phyloP scores from a whole-genome alignment of 345 rosid species.

The Eucalyptus tenuipes region DNA sequence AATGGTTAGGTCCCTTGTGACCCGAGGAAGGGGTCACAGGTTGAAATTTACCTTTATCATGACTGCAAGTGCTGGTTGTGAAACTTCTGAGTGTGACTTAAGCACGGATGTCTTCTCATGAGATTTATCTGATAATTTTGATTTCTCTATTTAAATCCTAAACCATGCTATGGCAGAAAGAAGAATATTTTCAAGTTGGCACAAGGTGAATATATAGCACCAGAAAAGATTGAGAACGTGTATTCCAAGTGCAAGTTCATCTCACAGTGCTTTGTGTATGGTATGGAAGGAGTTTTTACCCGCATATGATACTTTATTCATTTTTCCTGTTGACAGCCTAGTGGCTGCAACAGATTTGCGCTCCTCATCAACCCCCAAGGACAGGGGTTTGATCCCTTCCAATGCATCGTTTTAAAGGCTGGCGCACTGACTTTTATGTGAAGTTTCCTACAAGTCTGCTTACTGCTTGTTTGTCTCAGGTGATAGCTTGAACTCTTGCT shows the following conservation, averaged over 20 bases:
- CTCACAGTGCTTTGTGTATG: constrained; percentile 27
- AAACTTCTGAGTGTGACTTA: background rate
- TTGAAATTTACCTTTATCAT: background rate
- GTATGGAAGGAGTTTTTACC: background rate
- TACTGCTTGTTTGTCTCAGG: constrained; percentile 28
- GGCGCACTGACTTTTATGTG: background rate
- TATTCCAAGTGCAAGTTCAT: constrained; percentile 29
- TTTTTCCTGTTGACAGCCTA: background rate
- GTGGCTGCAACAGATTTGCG: background rate
- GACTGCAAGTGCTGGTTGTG: background rate
- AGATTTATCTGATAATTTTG: background rate
- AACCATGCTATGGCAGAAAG: background rate
- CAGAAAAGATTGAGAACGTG: constrained; percentile 31
- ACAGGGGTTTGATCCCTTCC: background rate
- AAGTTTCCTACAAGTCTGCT: background rate
- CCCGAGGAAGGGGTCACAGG: background rate
- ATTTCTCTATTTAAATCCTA: background rate
- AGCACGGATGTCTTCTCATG: background rate
- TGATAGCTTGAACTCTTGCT: constrained; percentile 72
- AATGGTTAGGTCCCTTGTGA: background rate
- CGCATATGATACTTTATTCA: background rate
- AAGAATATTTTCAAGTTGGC: constrained; percentile 46
- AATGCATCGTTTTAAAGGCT: background rate
- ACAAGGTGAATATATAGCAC: constrained; percentile 38
- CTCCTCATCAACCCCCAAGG: background rate